phyloP scores from a whole-genome alignment of 495 filamentous ascomycete species.

The Trichoderma parareesei region DNA sequence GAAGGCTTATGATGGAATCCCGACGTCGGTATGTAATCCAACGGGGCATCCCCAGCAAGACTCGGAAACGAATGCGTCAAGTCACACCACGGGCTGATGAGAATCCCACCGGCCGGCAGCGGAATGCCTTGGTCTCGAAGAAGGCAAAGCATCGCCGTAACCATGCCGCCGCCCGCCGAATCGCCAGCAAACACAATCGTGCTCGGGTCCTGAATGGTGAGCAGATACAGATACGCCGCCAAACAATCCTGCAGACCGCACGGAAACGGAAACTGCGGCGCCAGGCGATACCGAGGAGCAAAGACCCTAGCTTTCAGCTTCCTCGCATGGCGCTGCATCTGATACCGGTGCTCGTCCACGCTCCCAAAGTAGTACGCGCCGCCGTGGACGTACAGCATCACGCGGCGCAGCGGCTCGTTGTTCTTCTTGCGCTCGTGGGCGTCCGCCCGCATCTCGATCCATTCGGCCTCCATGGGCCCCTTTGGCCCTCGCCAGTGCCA shows the following conservation, averaged over 20 bases:
- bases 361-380: slow-evolving; percentile 70
- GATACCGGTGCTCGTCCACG: slow-evolving; percentile 90
- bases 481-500: slow-evolving; percentile 79
- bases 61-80: slow-evolving; percentile 92
- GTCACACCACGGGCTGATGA: slow-evolving; percentile 92
- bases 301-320: slow-evolving; percentile 85
- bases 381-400: slow-evolving; percentile 92
- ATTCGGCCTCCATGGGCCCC: slow-evolving; percentile 67
- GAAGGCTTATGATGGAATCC: slow-evolving; percentile 85
- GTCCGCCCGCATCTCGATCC: slow-evolving; percentile 90
- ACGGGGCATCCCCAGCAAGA: slow-evolving; percentile 58
- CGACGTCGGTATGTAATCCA: slow-evolving; percentile 79
- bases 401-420: slow-evolving; percentile 51
- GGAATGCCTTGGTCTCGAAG: slow-evolving; percentile 74
- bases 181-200: slow-evolving; percentile 81
- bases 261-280: slow-evolving; percentile 92
- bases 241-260: slow-evolving; percentile 85
- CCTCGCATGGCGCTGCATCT: slow-evolving; percentile 88
- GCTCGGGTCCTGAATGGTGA: slow-evolving; percentile 61
- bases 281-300: slow-evolving; percentile 79
- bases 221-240: slow-evolving; percentile 74
- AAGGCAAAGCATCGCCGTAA: slow-evolving; percentile 68
- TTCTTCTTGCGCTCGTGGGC: slow-evolving; percentile 59
- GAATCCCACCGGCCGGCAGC: slow-evolving; percentile 77
- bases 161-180: slow-evolving; percentile 85